Conservation (phyloP, 495 filamentous ascomycete genomes). For the Penicillium diatomitis region DNA sequence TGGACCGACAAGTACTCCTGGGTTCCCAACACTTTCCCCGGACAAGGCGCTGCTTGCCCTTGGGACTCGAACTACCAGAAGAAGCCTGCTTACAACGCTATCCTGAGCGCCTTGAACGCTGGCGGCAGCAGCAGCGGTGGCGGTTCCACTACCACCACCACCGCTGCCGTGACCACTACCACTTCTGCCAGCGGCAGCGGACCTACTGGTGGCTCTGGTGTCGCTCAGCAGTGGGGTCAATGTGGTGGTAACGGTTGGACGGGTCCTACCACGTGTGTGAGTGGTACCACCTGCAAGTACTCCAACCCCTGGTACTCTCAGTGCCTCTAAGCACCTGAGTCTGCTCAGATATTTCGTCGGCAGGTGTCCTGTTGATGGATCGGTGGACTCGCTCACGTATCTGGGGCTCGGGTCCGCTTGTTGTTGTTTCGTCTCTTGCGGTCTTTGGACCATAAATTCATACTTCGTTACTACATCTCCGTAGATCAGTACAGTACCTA, state of each 20-base stretch:
- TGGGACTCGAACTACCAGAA: constrained; percentile 46
- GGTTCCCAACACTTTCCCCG: constrained; percentile 47
- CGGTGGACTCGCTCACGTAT: too few species aligned
- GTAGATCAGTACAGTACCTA: too few species aligned
- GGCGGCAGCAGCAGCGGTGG: constrained; percentile 4
- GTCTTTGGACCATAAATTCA: too few species aligned
- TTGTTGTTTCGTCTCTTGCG: too few species aligned
- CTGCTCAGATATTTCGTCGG: neutral
- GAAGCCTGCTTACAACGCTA: constrained; percentile 48
- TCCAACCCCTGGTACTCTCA: constrained; percentile 43
- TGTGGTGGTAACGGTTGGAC: constrained; percentile 43
- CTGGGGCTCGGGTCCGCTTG: too few species aligned
- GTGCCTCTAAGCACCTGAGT: constrained; percentile 22
- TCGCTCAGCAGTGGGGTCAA: constrained; percentile 37
- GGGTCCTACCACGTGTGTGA: constrained; percentile 37
- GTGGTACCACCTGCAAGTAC: constrained; percentile 35
- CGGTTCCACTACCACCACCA: constrained; percentile 8
- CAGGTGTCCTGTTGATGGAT: too few species aligned
- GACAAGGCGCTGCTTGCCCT: constrained; percentile 41
- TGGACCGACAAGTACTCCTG: constrained; percentile 54
- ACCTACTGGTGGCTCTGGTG: constrained; percentile 19
- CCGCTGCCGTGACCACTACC: constrained; percentile 14
- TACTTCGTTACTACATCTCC: too few species aligned
- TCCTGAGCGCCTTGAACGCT: constrained; percentile 17
- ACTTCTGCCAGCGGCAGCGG: constrained; percentile 18